Conservation (phyloP, 1,139 yeast species). For the Pichia sp. region DNA sequence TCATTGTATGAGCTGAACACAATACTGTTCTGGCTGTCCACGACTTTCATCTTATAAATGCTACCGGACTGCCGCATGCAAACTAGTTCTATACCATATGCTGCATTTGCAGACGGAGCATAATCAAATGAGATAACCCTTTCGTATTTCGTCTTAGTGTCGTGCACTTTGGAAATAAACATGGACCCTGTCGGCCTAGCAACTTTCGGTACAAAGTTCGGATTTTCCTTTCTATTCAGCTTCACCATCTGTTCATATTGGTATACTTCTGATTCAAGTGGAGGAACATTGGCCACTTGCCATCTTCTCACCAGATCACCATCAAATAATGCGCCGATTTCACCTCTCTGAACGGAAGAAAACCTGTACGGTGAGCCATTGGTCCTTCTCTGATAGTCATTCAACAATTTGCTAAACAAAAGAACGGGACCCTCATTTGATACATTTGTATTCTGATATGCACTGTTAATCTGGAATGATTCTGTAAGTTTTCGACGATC, state of each 20-base stretch:
- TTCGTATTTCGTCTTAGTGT: conserved; percentile 71
- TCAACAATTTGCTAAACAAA: conserved; percentile 61
- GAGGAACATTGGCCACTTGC: conserved; percentile 66
- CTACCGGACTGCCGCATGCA: conserved; percentile 91
- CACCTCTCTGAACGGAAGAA: conserved; percentile 64
- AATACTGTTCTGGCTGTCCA: conserved; percentile 61
- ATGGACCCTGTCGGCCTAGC: conserved; percentile 46
- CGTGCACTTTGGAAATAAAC: conserved; percentile 74
- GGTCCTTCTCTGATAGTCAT: conserved; percentile 57
- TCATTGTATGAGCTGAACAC: conserved; percentile 71
- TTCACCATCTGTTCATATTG: conserved; percentile 21
- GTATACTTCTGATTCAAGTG: conserved; percentile 24
- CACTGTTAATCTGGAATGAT: conserved; percentile 26
- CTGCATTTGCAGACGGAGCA: conserved; percentile 48
- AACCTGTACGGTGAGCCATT: conserved; percentile 64
- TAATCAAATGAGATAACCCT: conserved; percentile 84
- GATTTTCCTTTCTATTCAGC: conserved; percentile 20
- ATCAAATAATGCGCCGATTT: conserved; percentile 73
- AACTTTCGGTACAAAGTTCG: conserved; percentile 36
- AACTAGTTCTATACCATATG: conserved; percentile 42
- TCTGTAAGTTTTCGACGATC: conserved; percentile 64
- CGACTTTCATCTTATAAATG: conserved; percentile 72
- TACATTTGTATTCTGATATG: conserved; percentile 25
- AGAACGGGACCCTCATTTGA: conserved; percentile 56
- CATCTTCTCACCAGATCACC: conserved; percentile 79